These are phyloP conservation scores for Podaxis sp. DNA, from an alignment of 768 basidiomycete genomes.

Conservation along the genomic window DNA sequence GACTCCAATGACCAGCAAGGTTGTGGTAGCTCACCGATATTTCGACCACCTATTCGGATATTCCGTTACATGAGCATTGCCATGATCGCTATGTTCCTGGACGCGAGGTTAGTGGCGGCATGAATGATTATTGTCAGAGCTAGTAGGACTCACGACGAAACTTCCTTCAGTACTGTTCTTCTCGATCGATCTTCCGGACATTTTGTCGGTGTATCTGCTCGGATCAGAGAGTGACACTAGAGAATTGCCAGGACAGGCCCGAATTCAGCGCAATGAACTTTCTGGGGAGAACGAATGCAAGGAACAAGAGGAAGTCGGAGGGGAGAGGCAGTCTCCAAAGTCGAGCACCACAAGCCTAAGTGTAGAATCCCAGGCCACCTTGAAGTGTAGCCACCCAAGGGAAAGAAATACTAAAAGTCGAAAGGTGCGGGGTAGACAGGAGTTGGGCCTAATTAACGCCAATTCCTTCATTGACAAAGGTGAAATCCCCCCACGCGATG, in stretches of 20 bases:
- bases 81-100: conserved; percentile 13
- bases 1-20: not conserved
- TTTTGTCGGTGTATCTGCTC: conserved; percentile 1
- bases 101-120: not conserved
- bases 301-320: not conserved
- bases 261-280: not conserved
- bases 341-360: not conserved
- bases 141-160: not conserved
- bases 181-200: conserved; percentile 5
- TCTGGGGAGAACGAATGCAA: not conserved
- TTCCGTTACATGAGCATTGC: conserved; percentile 26
- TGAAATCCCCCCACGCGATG: not conserved
- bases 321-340: not conserved
- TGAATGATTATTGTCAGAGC: not conserved
- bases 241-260: not conserved
- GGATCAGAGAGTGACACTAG: not conserved
- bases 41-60: conserved; percentile 53
- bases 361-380: not conserved
- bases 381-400: not conserved
- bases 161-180: not conserved
- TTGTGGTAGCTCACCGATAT: conserved; percentile 37
- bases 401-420: not conserved
- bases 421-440: not conserved
- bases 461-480: not conserved
- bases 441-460: not conserved